Base-by-base conservation (phyloP, 805 yeast genomes). In the Barnettozyma vustinii region DNA sequence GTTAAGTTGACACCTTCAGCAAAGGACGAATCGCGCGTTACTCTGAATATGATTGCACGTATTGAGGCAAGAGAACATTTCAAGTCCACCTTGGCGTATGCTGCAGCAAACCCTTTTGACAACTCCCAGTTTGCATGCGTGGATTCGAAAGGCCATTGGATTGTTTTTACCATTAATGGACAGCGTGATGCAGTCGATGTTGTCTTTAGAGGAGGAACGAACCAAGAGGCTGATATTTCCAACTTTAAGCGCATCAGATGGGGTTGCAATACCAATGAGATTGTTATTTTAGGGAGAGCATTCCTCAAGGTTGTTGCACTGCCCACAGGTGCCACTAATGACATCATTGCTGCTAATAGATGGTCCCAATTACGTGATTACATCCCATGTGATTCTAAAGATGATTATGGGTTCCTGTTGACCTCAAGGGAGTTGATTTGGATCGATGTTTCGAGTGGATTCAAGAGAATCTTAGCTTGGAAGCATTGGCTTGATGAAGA, bases 381-480 rank as follows among this genome's bases (percentile, higher is more conserved):
- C 46, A 57, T 50, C 19, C 60, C 61, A 40, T 61, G 69, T 12
- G 47, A 50, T 12, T 39, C 44, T 4, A 59, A 59, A 37, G 70
- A 62, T 9, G 55, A 66, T 3, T 68, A 72, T 50, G 66, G 75
- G 4, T 73, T 84, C 37, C 56, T 86, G 6, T 65, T 89, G 25
- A 87, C 96, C 0, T 75, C 89, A 1, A 77, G 75, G 49, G 91
- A 86, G 56, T 45, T 90, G 8, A 74, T 80, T 0, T 68, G 90
- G 73, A 56, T 83, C 18, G 69, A 64, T 18, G 52, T 69, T 12
- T 60, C 61, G 16, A 47, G 54, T 15, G 64, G 66, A 1, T 58
- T 79, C n/a, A 65, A 65, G 27, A 71, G 85, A 49, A 51, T 78
- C 2, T 57, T 88, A 1, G 76, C 91, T 0, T 86, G 95, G 91